Base-by-base conservation (phyloP, 1,284 basidiomycete genomes). In the Mrakiaceae sp. region DNA sequence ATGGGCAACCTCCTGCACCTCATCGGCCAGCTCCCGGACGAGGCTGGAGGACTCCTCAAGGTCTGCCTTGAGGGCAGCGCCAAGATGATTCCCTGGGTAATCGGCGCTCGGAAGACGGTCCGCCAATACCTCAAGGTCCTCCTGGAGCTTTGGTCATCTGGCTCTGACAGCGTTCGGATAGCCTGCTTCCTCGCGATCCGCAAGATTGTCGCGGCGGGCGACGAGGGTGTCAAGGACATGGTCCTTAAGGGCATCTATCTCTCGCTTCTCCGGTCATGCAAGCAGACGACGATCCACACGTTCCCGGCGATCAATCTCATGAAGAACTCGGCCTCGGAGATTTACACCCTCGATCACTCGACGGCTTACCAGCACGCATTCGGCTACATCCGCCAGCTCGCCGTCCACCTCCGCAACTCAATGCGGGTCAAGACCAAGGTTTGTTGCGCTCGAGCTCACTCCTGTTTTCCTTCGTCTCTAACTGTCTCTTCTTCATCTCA, bases 291-390 rank as follows among this genome's bases (percentile, higher is more conserved):
- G 61, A 81, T 84, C 2, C 87, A 96, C 78, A 94, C 88, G 1
- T 80, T 98, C 11, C 92, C 94, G n/a, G 84, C 87, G 4, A 88
- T 98, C 76, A 96, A 90, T 72, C 78, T 98, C 53, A 96, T 98
- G 91, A 99, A 99, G 78, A 98, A 98, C 77, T 90, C 92, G 2
- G 94, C 94, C 0, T 87, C 88, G 0, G 93, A 96, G 74, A 80
- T 98, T 2, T 99, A 89, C 78, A 87, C 86, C 69, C 78, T 94
- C 60, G 81, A 88, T 70, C 86, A 85, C 67, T 80, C 82, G 9
- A 76, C 81, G 3, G 82, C 89, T 11, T 98, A 98, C 77, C 93
- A 94, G 70, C 93, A 96, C 71, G 92, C 93, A 0, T 99, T 98
- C 78, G 87, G 88, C 11, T 98, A 95, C 75, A 95, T 98, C 70